Percentiles rank a stretch among this genome's conserved stretches.
Conservation (phyloP, 768 basidiomycete genomes). For the Panus rudis region DNA sequence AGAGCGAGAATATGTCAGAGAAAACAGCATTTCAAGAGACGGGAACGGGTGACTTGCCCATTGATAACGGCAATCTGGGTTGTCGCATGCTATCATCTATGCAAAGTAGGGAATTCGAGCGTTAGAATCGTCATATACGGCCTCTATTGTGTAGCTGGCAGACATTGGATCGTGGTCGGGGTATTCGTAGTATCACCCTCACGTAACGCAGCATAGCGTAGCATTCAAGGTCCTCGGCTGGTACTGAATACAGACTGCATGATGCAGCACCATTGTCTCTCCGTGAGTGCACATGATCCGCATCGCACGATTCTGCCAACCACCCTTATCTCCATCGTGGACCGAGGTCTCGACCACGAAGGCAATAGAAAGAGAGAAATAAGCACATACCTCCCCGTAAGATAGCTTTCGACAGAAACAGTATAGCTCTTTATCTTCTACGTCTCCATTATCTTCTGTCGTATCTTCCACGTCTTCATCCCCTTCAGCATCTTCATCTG, state of each 20-base stretch:
- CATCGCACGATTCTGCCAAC: too few relatives aligned
- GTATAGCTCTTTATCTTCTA: conserved; percentile 50
- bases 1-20: conserved; percentile 1
- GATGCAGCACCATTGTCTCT: too few relatives aligned
- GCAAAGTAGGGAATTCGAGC: conserved; percentile 6
- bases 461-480: conserved; percentile 29
- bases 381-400: conserved; percentile 45
- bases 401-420: conserved; percentile 59
- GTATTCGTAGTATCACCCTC: too few relatives aligned
- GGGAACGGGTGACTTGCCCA: conserved; percentile 39
- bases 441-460: conserved; percentile 41
- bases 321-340: too few relatives aligned
- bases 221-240: too few relatives aligned
- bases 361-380: not conserved
- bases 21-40: not conserved
- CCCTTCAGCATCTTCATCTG: conserved; percentile 29
- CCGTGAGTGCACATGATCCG: too few relatives aligned
- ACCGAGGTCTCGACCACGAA: not conserved
- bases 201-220: too few relatives aligned
- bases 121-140: not conserved
- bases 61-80: conserved; percentile 48
- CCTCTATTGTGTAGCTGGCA: too few relatives aligned
- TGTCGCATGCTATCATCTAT: conserved; percentile 60
- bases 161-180: too few relatives aligned
- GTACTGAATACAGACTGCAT: too few relatives aligned